A percentile compares a stretch with the other conserved stretches of the same genome.
Evolutionary conservation across 208 protist species (phyloP).

Genomic region (Strigomonas culicis): DNA sequence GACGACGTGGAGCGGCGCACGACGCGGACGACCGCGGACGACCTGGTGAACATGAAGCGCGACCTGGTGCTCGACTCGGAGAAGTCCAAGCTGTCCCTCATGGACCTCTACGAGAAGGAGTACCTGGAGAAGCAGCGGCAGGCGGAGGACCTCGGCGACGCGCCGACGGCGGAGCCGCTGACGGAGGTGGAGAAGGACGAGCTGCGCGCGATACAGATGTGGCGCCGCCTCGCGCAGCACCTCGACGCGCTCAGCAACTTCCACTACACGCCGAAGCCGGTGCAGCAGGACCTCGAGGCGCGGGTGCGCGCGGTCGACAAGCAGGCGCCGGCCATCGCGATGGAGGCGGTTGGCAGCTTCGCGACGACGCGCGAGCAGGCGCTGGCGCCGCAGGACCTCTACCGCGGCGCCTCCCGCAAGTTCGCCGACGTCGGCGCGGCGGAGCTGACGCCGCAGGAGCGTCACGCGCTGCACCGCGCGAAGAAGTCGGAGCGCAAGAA

Average conservation of each 20-base stretch:
- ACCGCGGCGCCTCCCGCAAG: constrained; percentile 48
- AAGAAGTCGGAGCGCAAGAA: constrained; percentile 66
- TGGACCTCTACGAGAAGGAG: constrained; percentile 92
- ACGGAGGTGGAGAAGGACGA: constrained; percentile 91
- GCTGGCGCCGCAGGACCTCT: constrained; percentile 88
- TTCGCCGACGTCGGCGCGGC: constrained; percentile 66
- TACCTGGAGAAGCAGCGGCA: constrained; percentile 71
- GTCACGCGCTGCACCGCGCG: constrained; percentile 63
- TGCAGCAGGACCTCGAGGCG: constrained; percentile 79
- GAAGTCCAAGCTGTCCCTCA: constrained; percentile 88
- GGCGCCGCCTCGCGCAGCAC: constrained; percentile 83
- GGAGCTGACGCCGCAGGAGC: constrained; percentile 70
- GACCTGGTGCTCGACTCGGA: constrained; percentile 66
- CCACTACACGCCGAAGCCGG: constrained; percentile 88
- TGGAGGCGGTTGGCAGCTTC: constrained; percentile 84
- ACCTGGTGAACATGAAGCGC: constrained; percentile 51
- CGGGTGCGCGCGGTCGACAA: constrained; percentile 83
- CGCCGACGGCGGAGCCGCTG: constrained; percentile 65
- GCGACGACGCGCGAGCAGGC: constrained; percentile 71
- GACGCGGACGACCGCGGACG: constrained; percentile 46
- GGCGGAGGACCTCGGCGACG: constrained; percentile 50
- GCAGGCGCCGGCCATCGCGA: constrained; percentile 75
- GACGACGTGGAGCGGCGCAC: constrained; percentile 75
- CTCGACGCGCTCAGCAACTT: constrained; percentile 91
- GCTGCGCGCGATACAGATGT: constrained; percentile 89